phyloP scores from a whole-genome alignment of 108 stramenopile species.

The Nitzschia palea region DNA sequence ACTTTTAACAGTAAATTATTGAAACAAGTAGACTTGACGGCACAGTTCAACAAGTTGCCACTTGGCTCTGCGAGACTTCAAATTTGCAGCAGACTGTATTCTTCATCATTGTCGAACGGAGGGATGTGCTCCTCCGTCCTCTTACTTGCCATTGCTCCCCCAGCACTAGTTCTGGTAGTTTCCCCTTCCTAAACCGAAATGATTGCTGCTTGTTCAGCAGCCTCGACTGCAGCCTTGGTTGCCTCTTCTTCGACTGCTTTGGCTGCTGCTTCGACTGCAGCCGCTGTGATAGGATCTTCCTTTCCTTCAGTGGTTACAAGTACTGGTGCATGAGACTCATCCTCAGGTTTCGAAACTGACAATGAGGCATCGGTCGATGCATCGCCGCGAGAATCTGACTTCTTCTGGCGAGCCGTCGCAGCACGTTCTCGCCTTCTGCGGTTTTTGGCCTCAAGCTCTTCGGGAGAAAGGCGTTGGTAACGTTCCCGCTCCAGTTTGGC shows the following conservation, averaged over 20 bases:
- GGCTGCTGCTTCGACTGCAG: slow-evolving; percentile 9
- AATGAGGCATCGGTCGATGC: not conserved
- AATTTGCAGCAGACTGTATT: too few species aligned
- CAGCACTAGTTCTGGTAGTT: not conserved
- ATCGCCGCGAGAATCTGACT: slow-evolving; percentile 21
- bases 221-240: slow-evolving; percentile 33
- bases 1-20: too few species aligned
- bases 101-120: too few species aligned
- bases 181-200: slow-evolving; percentile 1
- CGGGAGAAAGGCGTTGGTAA: slow-evolving; percentile 68
- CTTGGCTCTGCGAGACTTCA: too few species aligned
- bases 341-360: not conserved
- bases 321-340: not conserved
- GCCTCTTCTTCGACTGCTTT: slow-evolving; percentile 9
- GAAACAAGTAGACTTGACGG: too few species aligned
- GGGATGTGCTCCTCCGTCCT: not conserved
- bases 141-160: too few species aligned
- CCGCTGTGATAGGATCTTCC: slow-evolving; percentile 6
- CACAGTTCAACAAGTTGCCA: too few species aligned
- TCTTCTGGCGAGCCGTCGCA: slow-evolving; percentile 49
- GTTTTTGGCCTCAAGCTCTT: slow-evolving; percentile 72
- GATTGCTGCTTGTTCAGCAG: slow-evolving; percentile 26
- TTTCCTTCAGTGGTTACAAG: not conserved
- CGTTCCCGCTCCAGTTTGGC: slow-evolving; percentile 83
- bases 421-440: slow-evolving; percentile 75